Evolutionary conservation across 2,329 filamentous ascomycete species (phyloP).

Genomic region (Diplodia sapinea): DNA sequence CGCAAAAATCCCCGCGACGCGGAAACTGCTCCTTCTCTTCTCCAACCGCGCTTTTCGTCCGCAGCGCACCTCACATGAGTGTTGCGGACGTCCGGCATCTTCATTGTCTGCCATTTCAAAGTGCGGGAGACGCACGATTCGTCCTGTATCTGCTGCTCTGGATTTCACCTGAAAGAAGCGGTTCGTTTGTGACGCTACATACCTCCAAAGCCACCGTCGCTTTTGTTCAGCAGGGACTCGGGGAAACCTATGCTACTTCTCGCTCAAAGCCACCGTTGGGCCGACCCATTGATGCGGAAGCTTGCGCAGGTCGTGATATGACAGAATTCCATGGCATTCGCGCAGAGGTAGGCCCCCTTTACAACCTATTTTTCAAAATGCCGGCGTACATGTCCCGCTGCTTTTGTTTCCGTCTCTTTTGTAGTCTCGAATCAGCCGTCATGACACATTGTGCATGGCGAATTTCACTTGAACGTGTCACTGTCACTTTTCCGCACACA

Average conservation of each 20-base stretch:
- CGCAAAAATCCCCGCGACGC: constrained; percentile 35
- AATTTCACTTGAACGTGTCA: neutral
- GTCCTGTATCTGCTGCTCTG: constrained; percentile 61
- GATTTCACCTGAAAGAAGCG: constrained; percentile 56
- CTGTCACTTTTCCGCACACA: neutral
- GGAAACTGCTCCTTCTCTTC: constrained; percentile 34
- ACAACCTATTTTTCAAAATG: neutral
- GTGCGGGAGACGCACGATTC: constrained; percentile 53
- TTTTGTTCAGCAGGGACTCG: neutral
- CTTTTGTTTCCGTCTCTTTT: neutral
- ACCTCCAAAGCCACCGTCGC: neutral
- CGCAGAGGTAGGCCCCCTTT: neutral
- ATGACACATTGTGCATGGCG: neutral
- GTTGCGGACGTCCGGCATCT: constrained; percentile 40
- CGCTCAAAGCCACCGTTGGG: neutral
- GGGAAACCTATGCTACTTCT: neutral
- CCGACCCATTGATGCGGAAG: neutral
- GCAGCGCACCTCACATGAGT: constrained; percentile 9
- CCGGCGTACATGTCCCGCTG: neutral
- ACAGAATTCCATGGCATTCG: neutral
- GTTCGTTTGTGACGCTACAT: constrained; percentile 59
- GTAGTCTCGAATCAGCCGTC: too few species aligned
- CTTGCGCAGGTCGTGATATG: neutral
- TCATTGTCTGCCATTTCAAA: constrained; percentile 50
- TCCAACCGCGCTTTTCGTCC: constrained; percentile 42